Conservation (phyloP, 345 rosid genomes). For the Cardamine occulta region DNA sequence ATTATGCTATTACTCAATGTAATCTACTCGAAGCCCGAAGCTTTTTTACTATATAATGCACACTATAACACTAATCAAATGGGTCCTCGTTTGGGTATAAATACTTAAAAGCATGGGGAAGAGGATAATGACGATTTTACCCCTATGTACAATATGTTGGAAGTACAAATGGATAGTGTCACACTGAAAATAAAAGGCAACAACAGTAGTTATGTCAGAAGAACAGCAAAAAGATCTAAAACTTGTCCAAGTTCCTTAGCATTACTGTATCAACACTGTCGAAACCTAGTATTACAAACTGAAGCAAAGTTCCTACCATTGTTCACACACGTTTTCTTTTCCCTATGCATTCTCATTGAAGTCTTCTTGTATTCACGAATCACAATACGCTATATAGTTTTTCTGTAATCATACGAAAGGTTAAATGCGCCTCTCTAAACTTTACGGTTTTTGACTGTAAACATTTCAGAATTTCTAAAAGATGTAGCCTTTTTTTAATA, state of each 20-base stretch:
- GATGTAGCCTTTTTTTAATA: background rate
- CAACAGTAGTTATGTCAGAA: slow-evolving; percentile 34
- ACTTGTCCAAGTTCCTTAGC: slow-evolving; percentile 8
- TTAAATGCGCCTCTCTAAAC: background rate
- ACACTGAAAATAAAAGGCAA: slow-evolving; percentile 18
- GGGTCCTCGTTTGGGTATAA: slow-evolving; percentile 18
- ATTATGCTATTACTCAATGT: background rate
- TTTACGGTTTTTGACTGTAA: background rate
- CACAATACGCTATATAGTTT: background rate
- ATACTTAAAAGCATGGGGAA: background rate
- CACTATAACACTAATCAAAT: background rate
- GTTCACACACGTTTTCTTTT: background rate
- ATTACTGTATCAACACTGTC: slow-evolving; percentile 10
- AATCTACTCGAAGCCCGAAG: background rate
- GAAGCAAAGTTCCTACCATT: background rate
- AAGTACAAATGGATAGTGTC: slow-evolving; percentile 10
- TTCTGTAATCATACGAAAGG: background rate
- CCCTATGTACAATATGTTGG: slow-evolving; percentile 14
- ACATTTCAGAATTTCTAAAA: no score
- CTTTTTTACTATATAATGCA: background rate
- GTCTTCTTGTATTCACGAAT: background rate
- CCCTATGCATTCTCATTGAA: background rate
- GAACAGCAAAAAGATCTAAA: slow-evolving; percentile 14
- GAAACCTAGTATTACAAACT: background rate
- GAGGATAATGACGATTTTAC: background rate